Base-by-base conservation (phyloP, 2,329 filamentous ascomycete species). In the Ophiostoma sp. region DNA sequence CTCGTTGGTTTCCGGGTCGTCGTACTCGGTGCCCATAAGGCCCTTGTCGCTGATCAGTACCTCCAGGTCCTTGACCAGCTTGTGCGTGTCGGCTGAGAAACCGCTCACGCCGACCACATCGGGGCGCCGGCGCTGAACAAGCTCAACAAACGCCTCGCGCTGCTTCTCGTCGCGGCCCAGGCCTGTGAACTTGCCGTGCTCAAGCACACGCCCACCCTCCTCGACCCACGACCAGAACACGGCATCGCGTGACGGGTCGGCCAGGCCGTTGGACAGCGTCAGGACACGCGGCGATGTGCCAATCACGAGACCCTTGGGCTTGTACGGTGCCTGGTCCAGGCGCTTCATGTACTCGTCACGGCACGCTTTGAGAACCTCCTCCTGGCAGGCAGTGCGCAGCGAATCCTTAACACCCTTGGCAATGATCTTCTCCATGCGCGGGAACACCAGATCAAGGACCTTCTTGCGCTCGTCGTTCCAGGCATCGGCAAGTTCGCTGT, bases 301-400 rank as follows among this genome's bases (percentile, higher is more conserved):
- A 54, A 96, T 83, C 27, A 93, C 86, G 87, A 97, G 93, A 11
- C 93, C 94, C 79, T 94, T 94, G 5, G 95, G 94, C 79, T 97
- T 97, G 81, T 94, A 96, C 0, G 95, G 95, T 10, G 95, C 94
- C 80, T 99, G 95, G 76, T 99, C 95, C 33, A 99, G 87, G 77
- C 93, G 91, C 79, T 91, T 90, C 62, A 90, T 91, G 79, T 95
- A 98, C 72, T 93, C 91, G 74, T 96, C 93, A 68, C 95, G 90
- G 76, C 94, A 96, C 69, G 89, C 86, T 76, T 90, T 92, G n/a
- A 94, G 89, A 67, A 99, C 88, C 76, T 93, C 90, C 76, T 96
- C 94, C 79, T 99, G 94, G 77, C 95, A 99, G 75, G 94, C 93
- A 10, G 93, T 94, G 75, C 93, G 91, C 74, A 99, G 86, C 66